Conservation (phyloP, 2,329 filamentous ascomycete species). For the Fusarium brachygibbosum region DNA sequence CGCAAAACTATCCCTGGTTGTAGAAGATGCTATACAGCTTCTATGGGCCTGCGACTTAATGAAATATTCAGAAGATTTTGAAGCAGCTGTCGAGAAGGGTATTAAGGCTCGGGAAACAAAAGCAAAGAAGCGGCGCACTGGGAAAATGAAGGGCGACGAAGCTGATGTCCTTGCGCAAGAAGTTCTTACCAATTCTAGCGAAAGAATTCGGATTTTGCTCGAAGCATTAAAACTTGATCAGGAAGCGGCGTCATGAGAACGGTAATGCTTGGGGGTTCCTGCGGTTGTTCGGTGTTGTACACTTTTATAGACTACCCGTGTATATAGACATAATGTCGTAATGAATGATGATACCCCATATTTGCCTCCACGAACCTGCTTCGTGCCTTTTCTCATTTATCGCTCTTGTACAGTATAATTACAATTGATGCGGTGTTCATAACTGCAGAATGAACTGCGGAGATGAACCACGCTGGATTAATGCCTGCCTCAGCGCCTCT, state of each 20-base stretch:
- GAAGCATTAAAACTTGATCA: constrained; percentile 51
- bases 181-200: constrained; percentile 60
- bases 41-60: constrained; percentile 57
- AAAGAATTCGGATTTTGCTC: constrained; percentile 59
- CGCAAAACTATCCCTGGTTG: constrained; percentile 76
- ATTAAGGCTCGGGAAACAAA: constrained; percentile 65
- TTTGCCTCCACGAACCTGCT: neutral
- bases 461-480: neutral
- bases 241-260: constrained; percentile 33
- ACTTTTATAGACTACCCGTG: constrained; percentile 40
- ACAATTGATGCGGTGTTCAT: constrained; percentile 7
- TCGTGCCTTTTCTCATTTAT: constrained; percentile 4
- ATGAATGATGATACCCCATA: constrained; percentile 44
- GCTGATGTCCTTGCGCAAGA: constrained; percentile 59
- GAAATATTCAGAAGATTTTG: constrained; percentile 55
- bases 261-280: constrained; percentile 1
- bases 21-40: constrained; percentile 74
- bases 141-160: constrained; percentile 52
- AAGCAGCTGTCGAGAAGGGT: constrained; percentile 59
- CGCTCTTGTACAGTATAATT: constrained; percentile 34
- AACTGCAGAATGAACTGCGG: neutral
- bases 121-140: constrained; percentile 57
- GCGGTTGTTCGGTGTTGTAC: constrained; percentile 33
- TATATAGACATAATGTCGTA: constrained; percentile 44
- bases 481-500: constrained; percentile 46